Base-by-base conservation (phyloP, 1,139 yeast genomes). In the Zygosaccharomyces sapae region DNA sequence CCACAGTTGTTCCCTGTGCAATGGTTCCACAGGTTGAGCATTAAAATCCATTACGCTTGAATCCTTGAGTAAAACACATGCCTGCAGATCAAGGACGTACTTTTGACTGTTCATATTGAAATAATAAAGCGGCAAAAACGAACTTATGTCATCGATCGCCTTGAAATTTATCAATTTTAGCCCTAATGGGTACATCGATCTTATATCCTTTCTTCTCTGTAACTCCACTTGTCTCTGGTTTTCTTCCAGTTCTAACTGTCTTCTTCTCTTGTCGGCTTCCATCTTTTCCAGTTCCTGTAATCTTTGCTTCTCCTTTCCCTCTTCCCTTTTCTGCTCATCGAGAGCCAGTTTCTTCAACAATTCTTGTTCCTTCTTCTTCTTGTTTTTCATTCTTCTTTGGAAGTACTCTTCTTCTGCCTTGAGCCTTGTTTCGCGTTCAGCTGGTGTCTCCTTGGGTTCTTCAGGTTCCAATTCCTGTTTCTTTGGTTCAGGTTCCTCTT, bases 121-220 rank as follows among this genome's bases (percentile, higher is more conserved):
- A 46, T 56, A 69, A 58, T 79, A 83, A 37, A 80, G 63, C 3
- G 87, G 92, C 18, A 75, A 68, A 63, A 66, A 82, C 30, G 65
- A 67, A 24, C 65, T 44, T 25, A 71, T 41, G 54, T 65, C 61
- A 49, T 56, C 54, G 19, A 49, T 56, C 3, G 62, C 61, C 37
- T 70, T 68, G 55, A 79, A 79, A 8, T 71, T 70, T 3, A 83
- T 77, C 19, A 66, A 54, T 40, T 75, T 72, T 12, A 88, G 65
- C 0, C 92, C 94, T 53, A 76, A 70, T 0, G 96, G 96, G 57
- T 84, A 82, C 39, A 66, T 66, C 12, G 76, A 75, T 25, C 83
- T 63, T 13, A 76, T 72, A 24, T 70, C 60, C 35, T 69, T 63
- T 59, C 75, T 65, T 63, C 68, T 62, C 60, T 71, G 65, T 54